phyloP scores from a whole-genome alignment of 2,329 filamentous ascomycete species.

The Monosporascus sp. region DNA sequence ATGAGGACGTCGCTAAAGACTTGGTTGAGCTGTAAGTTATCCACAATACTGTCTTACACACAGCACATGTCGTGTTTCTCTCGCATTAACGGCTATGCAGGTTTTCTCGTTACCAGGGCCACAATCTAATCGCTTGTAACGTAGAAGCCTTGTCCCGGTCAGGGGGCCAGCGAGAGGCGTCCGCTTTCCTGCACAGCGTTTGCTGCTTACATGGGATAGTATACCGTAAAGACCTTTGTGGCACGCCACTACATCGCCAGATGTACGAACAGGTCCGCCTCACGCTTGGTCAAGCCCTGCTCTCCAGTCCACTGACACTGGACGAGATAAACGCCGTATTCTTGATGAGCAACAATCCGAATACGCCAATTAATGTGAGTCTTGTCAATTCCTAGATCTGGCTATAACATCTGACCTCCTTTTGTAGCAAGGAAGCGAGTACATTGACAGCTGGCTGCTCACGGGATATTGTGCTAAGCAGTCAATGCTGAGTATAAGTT shows the following conservation, averaged over 20 bases:
- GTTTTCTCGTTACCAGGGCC: conserved; percentile 23
- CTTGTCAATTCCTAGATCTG: neutral
- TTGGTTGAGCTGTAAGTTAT: conserved; percentile 23
- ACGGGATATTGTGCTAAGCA: conserved; percentile 37
- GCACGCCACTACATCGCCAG: conserved; percentile 25
- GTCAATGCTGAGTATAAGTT: conserved; percentile 37
- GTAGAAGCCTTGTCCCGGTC: conserved; percentile 18
- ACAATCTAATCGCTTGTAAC: conserved; percentile 21
- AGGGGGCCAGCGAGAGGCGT: conserved; percentile 29
- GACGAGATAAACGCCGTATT: conserved; percentile 36
- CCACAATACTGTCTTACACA: neutral
- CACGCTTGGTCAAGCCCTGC: conserved; percentile 32
- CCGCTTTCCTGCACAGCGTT: conserved; percentile 34
- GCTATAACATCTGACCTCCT: neutral
- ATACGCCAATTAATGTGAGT: conserved; percentile 22
- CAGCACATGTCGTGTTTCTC: too few species aligned
- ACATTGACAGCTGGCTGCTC: conserved; percentile 37
- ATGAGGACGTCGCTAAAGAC: conserved; percentile 24
- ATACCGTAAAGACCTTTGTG: conserved; percentile 25
- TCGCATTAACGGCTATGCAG: conserved; percentile 6
- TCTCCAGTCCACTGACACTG: conserved; percentile 33
- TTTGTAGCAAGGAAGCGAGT: conserved; percentile 27
- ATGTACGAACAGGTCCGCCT: conserved; percentile 34
- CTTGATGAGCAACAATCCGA: conserved; percentile 31
- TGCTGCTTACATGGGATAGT: conserved; percentile 34